A percentile compares a stretch with the other conserved stretches of the same genome.
Evolutionary conservation across 2,329 filamentous ascomycete species (phyloP).

Genomic region (Trichophyton verrucosum): DNA sequence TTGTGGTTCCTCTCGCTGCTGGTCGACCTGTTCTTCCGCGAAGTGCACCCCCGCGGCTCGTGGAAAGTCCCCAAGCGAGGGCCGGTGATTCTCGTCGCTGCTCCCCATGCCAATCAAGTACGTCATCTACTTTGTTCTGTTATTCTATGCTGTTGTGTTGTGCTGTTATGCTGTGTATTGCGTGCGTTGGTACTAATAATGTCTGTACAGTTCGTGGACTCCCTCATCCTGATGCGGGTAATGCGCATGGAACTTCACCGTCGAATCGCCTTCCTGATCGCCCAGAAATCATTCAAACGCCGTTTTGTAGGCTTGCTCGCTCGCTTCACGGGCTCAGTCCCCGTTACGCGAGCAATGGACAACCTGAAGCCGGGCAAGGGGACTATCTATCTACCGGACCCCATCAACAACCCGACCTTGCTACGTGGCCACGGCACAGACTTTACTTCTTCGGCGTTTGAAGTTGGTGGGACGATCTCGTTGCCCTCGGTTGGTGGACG

Average conservation of each 20-base stretch:
- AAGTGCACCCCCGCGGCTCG: slow-evolving; percentile 85
- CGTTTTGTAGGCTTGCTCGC: slow-evolving; percentile 81
- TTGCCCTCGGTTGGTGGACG: slow-evolving; percentile 72
- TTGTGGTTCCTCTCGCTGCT: slow-evolving; percentile 50
- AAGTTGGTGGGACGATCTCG: slow-evolving; percentile 72
- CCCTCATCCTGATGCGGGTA: slow-evolving; percentile 81
- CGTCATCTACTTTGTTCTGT: slow-evolving; percentile 16
- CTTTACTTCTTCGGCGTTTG: slow-evolving; percentile 60
- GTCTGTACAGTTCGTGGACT: slow-evolving; percentile 75
- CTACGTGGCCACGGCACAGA: slow-evolving; percentile 69
- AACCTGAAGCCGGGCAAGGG: slow-evolving; percentile 67
- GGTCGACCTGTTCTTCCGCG: slow-evolving; percentile 93
- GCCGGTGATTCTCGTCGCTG: slow-evolving; percentile 88
- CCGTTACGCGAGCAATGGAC: slow-evolving; percentile 88
- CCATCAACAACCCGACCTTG: slow-evolving; percentile 68
- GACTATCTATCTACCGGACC: slow-evolving; percentile 78
- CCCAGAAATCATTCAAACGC: slow-evolving; percentile 86
- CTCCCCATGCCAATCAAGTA: slow-evolving; percentile 92
- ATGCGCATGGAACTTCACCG: slow-evolving; percentile 76
- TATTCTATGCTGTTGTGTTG: background rate
- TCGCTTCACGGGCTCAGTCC: slow-evolving; percentile 72
- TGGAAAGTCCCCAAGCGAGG: slow-evolving; percentile 88
- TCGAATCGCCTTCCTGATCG: slow-evolving; percentile 83
- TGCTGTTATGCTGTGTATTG: background rate
- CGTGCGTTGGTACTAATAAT: background rate